A percentile compares a stretch with the other conserved stretches of the same genome.
These are phyloP conservation scores for Candida sp. DNA, from an alignment of 1,139 yeast species.

Conservation along the genomic window DNA sequence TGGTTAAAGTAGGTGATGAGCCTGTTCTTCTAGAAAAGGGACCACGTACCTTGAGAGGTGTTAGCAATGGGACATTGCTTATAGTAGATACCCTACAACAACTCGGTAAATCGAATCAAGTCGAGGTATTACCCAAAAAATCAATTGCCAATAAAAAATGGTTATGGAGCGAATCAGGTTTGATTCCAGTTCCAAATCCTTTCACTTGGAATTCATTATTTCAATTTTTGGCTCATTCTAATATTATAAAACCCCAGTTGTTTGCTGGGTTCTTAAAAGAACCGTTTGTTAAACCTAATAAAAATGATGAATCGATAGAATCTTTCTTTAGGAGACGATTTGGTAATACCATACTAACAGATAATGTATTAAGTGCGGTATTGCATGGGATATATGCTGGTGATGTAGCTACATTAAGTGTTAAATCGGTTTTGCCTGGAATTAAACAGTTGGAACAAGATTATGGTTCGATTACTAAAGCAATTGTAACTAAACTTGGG, in stretches of 20 bases:
- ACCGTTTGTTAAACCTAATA: constrained; percentile 29
- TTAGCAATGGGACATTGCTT: constrained; percentile 61
- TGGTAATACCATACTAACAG: constrained; percentile 52
- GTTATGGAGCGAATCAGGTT: constrained; percentile 22
- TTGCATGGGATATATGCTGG: constrained; percentile 93
- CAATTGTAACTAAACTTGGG: constrained; percentile 15
- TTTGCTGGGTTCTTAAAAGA: constrained; percentile 37
- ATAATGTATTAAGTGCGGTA: constrained; percentile 74
- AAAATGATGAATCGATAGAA: constrained; percentile 68
- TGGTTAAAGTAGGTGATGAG: constrained; percentile 9
- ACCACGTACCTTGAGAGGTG: constrained; percentile 71
- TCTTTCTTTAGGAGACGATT: constrained; percentile 68
- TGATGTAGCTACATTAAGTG: constrained; percentile 65
- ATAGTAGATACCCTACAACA: constrained; percentile 55
- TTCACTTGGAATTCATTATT: constrained; percentile 20
- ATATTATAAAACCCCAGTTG: constrained; percentile 11
- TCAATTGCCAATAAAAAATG: constrained; percentile 60
- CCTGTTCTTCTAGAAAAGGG: constrained; percentile 59
- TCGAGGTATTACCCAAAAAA: constrained; percentile 45
- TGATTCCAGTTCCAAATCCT: constrained; percentile 52
- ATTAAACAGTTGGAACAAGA: constrained; percentile 56
- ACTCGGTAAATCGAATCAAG: constrained; percentile 35
- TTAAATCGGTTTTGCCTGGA: constrained; percentile 51
- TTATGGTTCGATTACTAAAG: constrained; percentile 55
- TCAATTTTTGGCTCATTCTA: constrained; percentile 32